A percentile compares a stretch with the other conserved stretches of the same genome.
Conservation (phyloP, 2,329 filamentous ascomycete species). For the Fulvia fulva region DNA sequence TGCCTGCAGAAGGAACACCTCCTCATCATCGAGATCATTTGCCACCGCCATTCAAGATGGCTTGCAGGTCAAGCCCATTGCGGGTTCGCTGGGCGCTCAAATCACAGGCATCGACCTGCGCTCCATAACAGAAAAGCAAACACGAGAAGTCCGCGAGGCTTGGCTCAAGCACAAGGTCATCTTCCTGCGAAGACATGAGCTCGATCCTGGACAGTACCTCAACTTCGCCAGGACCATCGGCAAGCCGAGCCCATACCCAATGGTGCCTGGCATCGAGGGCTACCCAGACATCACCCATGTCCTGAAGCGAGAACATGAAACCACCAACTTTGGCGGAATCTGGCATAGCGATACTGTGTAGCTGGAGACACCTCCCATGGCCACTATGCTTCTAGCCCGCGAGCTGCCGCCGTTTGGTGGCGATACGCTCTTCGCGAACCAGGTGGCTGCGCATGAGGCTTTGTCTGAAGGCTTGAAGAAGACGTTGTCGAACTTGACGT, state of each 20-base stretch:
- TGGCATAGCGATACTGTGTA: constrained; percentile 27
- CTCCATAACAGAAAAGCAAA: constrained; percentile 60
- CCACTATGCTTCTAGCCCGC: constrained; percentile 19
- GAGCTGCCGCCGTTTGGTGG: constrained; percentile 52
- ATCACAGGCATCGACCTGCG: constrained; percentile 66
- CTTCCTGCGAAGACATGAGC: constrained; percentile 69
- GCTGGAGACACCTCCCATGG: constrained; percentile 23
- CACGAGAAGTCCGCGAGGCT: constrained; percentile 68
- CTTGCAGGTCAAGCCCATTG: constrained; percentile 12
- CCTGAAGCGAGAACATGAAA: constrained; percentile 23
- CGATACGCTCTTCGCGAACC: constrained; percentile 78
- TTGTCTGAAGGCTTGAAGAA: constrained; percentile 76
- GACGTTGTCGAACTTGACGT: constrained; percentile 61
- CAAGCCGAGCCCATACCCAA: constrained; percentile 53
- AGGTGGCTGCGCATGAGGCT: constrained; percentile 73
- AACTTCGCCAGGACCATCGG: constrained; percentile 72
- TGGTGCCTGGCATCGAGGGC: constrained; percentile 24
- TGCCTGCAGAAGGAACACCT: background rate
- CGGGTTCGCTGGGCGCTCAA: constrained; percentile 59
- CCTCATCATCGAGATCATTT: background rate
- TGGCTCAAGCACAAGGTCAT: constrained; percentile 74
- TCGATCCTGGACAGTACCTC: constrained; percentile 64
- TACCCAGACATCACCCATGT: constrained; percentile 25
- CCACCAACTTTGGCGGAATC: constrained; percentile 25
- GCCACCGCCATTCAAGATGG: background rate